Evolutionary conservation across 371 early-diverging fungal species (phyloP), one percentile per base, ranked within the genome.

Genomic region (Rhizopus microsporus): DNA sequence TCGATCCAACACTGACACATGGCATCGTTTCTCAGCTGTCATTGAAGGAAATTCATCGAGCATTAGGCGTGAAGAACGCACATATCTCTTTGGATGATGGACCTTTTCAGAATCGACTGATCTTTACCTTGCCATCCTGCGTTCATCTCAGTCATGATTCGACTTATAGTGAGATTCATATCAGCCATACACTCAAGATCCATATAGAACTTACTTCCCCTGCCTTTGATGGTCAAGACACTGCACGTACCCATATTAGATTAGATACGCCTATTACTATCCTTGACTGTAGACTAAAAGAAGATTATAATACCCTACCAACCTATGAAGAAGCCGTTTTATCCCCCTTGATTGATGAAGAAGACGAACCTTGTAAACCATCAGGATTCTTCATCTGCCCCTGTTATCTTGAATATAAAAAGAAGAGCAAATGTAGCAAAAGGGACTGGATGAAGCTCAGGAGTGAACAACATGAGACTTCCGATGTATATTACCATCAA

Each of bases 221-320:
- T 33, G 34, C n/a, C 1, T 47, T 23, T 35, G 52, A 38, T 29
- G 17, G 5, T 29, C 35, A 55, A 50, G 23, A 42, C 0, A 32
- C 37, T 16, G 35, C 33, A 7, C 17, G 34, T 52, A 57, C 53
- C 7, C 35, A 59, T 7, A 57, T 72, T 16, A 45, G 46, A 23
- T n/a, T 72, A 7, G 69, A 72, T 5, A 66, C 67, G 5, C 72
- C 72, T 1, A 72, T 72, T 15, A 72, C 72, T 8, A 66, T 72
- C 15, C 51, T 72, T 2, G 72, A 72, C 23, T 72, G 72, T 16
- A 54, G 72, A 7, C 51, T 72, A 3, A 72, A 72, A 37, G 72
- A 68, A 47, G 72, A 72, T 37, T 72, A 61, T 34, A 62, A 57
- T 6, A 51, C 60, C 6, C 47, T 72, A 7, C 72, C 72, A 4